Percentiles rank a stretch among this genome's conserved stretches.
phyloP scores from a whole-genome alignment of 2,329 filamentous ascomycete species.

The Ophiostoma sp. region DNA sequence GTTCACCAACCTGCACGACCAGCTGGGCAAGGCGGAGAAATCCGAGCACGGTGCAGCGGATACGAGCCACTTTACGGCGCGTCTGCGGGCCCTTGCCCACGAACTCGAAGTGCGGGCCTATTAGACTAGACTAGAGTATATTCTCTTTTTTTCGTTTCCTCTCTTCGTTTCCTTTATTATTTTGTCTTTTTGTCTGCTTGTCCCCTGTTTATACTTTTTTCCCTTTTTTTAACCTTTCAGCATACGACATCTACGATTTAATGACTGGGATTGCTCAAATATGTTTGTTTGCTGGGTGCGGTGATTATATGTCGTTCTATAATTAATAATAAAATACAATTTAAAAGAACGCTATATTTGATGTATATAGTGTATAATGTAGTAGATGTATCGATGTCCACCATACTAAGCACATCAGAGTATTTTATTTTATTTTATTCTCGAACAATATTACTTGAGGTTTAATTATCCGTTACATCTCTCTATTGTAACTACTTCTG shows the following conservation, averaged over 20 bases:
- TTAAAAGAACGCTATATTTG: neutral
- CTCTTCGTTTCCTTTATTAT: neutral
- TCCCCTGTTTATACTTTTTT: neutral
- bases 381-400: neutral
- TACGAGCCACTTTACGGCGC: constrained; percentile 34
- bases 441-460: too few species aligned
- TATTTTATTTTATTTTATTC: too few species aligned
- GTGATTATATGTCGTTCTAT: neutral
- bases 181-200: neutral
- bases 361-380: neutral
- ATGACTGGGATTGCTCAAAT: neutral
- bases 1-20: constrained; percentile 49
- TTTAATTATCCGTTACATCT: too few species aligned
- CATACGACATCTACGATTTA: constrained; percentile 2
- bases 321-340: neutral
- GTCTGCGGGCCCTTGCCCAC: constrained; percentile 39
- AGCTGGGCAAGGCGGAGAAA: constrained; percentile 41
- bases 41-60: constrained; percentile 34
- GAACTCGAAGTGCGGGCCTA: constrained; percentile 34
- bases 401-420: too few species aligned
- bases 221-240: neutral
- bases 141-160: neutral
- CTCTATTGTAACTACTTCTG: too few species aligned
- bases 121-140: neutral
- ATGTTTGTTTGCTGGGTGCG: neutral